phyloP scores from a whole-genome alignment of 192 early-diverging fungal genomes.

The Cladochytrium replicatum region DNA sequence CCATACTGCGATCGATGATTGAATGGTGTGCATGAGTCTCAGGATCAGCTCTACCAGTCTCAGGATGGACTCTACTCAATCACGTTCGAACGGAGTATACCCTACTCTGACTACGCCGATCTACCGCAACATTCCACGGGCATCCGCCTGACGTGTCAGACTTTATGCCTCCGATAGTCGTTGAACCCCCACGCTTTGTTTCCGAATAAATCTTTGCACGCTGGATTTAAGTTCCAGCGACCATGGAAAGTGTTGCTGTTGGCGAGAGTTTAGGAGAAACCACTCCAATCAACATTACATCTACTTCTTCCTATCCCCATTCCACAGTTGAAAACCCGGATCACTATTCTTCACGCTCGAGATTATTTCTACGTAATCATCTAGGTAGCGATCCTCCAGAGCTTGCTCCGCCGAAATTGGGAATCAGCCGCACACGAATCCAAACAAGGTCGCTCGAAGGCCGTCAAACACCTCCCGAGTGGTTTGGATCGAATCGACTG shows the following conservation, averaged over 20 bases:
- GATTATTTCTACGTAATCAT: constrained; percentile 48
- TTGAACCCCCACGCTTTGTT: constrained; percentile 27
- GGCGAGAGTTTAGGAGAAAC: not conserved
- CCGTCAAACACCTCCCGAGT: constrained; percentile 46
- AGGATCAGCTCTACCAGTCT: constrained; percentile 9
- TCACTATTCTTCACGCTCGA: constrained; percentile 22
- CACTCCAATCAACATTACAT: not conserved
- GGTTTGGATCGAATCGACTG: constrained; percentile 42
- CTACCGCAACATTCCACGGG: too few species aligned
- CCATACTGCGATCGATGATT: constrained; percentile 43
- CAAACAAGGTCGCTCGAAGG: constrained; percentile 29
- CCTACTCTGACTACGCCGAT: too few species aligned
- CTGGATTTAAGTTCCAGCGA: constrained; percentile 43
- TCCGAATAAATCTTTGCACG: constrained; percentile 34
- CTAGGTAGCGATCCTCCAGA: constrained; percentile 48
- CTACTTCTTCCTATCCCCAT: constrained; percentile 54
- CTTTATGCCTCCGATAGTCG: constrained; percentile 18
- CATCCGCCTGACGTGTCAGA: not conserved
- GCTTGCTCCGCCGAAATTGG: constrained; percentile 50
- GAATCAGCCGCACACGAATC: constrained; percentile 45
- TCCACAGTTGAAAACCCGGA: constrained; percentile 54
- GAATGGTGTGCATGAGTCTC: constrained; percentile 22
- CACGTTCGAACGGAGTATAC: too few species aligned
- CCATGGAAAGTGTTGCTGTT: constrained; percentile 47
- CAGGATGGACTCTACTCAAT: too few species aligned